phyloP scores from a whole-genome alignment of 306 rosid genomes.

The Potentilla sterilis region DNA sequence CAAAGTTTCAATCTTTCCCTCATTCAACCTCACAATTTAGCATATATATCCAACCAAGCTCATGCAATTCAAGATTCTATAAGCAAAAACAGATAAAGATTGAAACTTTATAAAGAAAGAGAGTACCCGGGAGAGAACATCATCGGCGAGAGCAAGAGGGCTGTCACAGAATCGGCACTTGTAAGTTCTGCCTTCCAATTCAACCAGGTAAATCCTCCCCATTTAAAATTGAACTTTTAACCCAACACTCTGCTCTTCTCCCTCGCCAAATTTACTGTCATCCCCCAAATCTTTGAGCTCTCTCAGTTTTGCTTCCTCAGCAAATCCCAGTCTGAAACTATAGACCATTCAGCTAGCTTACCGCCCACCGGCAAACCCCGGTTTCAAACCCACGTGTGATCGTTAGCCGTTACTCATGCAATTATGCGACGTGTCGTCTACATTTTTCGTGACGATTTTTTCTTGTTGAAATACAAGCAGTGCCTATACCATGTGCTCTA shows the following conservation, averaged over 20 bases:
- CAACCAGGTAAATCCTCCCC: constrained; percentile 75
- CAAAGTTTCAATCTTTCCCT: constrained; percentile 1
- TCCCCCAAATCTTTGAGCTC: background rate
- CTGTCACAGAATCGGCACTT: constrained; percentile 56
- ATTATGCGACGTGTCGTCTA: background rate
- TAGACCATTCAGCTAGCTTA: background rate
- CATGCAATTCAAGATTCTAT: background rate
- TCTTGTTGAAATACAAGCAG: too few relatives aligned
- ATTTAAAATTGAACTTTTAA: constrained; percentile 16
- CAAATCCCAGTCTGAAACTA: background rate
- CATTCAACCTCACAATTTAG: background rate
- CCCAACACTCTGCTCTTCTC: constrained; percentile 2
- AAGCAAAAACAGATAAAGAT: too few relatives aligned
- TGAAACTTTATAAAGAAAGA: background rate
- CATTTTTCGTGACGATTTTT: background rate
- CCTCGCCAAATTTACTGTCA: background rate
- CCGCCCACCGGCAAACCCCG: background rate
- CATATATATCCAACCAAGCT: background rate
- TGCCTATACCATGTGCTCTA: too few relatives aligned
- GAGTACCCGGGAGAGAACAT: constrained; percentile 70
- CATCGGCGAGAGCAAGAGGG: constrained; percentile 60
- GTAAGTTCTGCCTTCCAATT: constrained; percentile 71
- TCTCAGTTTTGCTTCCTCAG: background rate
- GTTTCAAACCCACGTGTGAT: background rate
- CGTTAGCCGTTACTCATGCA: background rate